Conservation (phyloP, 2,329 filamentous ascomycete genomes). For the Aphanocladium album region DNA sequence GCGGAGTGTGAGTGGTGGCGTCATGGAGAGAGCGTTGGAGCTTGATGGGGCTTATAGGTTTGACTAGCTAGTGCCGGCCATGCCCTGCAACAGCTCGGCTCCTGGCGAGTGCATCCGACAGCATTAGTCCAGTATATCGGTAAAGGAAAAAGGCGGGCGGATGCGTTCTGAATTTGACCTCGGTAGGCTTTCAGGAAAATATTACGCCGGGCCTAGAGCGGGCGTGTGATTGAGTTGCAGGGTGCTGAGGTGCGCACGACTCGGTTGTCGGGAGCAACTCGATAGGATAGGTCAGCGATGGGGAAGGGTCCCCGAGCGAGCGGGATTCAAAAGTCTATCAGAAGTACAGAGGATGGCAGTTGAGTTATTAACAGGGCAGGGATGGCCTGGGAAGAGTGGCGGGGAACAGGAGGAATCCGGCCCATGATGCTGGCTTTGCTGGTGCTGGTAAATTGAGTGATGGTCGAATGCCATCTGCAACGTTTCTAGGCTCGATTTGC, state of each 20-base stretch:
- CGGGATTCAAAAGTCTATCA: not conserved
- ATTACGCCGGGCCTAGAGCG: not conserved
- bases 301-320: not conserved
- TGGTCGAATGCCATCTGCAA: not conserved
- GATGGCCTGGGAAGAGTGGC: not conserved
- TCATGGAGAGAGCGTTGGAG: not conserved
- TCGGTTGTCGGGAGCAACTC: conserved; percentile 1
- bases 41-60: not conserved
- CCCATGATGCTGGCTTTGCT: not conserved
- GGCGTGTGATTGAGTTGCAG: not conserved
- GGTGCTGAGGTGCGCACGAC: not conserved
- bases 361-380: not conserved
- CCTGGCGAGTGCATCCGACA: not conserved
- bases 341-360: not conserved
- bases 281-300: not conserved
- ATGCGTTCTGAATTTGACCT: not conserved
- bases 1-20: not conserved
- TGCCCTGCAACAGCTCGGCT: not conserved
- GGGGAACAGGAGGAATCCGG: not conserved
- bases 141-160: not conserved
- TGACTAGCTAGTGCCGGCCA: not conserved
- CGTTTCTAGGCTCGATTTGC: not conserved
- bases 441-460: not conserved
- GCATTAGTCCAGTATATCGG: not conserved
- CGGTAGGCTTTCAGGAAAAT: not conserved